A percentile compares a stretch with the other conserved stretches of the same genome.
These are phyloP conservation scores for Pinus tabuliformis DNA, from an alignment of 75 land plant species.

Conservation along the genomic window DNA sequence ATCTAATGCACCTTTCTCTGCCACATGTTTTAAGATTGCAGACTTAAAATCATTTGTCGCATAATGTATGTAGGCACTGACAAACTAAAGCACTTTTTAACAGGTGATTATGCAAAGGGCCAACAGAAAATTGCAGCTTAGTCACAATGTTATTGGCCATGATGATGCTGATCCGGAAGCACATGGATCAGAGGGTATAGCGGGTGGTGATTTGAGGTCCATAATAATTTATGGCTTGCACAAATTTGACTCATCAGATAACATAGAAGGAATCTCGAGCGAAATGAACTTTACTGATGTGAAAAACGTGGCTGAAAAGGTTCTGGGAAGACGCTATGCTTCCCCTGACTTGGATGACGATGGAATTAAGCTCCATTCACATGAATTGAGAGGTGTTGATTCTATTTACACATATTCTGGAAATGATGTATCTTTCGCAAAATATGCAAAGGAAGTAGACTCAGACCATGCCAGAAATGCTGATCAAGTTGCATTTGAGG, in stretches of 20 bases:
- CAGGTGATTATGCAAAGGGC: slow-evolving; percentile 91
- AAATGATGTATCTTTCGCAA: slow-evolving; percentile 5
- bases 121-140: slow-evolving; percentile 72
- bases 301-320: slow-evolving; percentile 39
- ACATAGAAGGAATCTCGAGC: slow-evolving; percentile 10
- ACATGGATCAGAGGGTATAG: slow-evolving; percentile 19
- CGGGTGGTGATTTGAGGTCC: slow-evolving; percentile 55
- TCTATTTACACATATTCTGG: slow-evolving; percentile 13
- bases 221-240: slow-evolving; percentile 70
- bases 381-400: slow-evolving; percentile 9
- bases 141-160: slow-evolving; percentile 65
- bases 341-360: slow-evolving; percentile 20
- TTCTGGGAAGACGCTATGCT: slow-evolving; percentile 31
- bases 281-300: slow-evolving; percentile 20
- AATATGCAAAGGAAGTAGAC: slow-evolving; percentile 7
- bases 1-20: not conserved
- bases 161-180: slow-evolving; percentile 16
- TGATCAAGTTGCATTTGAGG: slow-evolving; percentile 57
- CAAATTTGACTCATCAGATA: slow-evolving; percentile 45
- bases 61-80: not conserved
- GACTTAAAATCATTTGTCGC: not conserved
- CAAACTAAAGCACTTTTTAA: not conserved
- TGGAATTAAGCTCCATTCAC: slow-evolving; percentile 22
- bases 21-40: not conserved
- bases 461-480: slow-evolving; percentile 23